Evolutionary conservation across 345 rosid species (phyloP), one percentile per base, ranked within the genome.

Genomic region (Citrus glauca): DNA sequence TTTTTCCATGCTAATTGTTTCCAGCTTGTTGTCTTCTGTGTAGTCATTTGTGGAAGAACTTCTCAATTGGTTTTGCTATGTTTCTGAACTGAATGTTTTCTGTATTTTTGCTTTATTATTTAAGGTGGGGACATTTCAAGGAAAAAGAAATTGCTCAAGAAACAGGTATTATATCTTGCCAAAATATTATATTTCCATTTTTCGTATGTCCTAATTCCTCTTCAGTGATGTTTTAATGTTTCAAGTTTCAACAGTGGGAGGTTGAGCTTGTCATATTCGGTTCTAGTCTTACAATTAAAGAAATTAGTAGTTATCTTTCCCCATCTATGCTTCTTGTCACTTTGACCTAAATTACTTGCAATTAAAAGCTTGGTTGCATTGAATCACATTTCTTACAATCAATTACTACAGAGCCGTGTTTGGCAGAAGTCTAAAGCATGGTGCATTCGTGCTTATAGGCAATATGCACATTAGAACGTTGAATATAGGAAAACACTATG

Each of bases 121-220:
- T 75, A 69, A 96, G 99, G 99, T 79, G 99, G 99, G 66, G 99
- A 95, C 81, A 90, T 95, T 69, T 74, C 99, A 73, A 84, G 99
- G 87, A 95, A 95, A 86, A 95, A 93, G 90, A 95, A 95, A 83
- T 86, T 95, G 82, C 97, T 95, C 61, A 93, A 89, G 94, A 95
- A 95, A 84, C 99, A 95, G 97, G 98, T 94, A 57, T 42, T 61
- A 35, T n/a, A 50, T 25, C 17, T 37, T 66, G 64, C 67, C 71
- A 42, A 14, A 28, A 50, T 78, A 75, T 28, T 32, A 1, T 62
- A 4, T 62, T 45, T 22, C 17, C 16, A 42, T 30, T 66, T 24
- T 25, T 27, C 5, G 32, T 8, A n/a, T 72, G 55, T 35, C 9
- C 40, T 16, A 19, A 42, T 42, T 42, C 48, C 48, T 42, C 48